Base-by-base conservation (phyloP, 805 yeast species). In the Myxozyma neotropica region DNA sequence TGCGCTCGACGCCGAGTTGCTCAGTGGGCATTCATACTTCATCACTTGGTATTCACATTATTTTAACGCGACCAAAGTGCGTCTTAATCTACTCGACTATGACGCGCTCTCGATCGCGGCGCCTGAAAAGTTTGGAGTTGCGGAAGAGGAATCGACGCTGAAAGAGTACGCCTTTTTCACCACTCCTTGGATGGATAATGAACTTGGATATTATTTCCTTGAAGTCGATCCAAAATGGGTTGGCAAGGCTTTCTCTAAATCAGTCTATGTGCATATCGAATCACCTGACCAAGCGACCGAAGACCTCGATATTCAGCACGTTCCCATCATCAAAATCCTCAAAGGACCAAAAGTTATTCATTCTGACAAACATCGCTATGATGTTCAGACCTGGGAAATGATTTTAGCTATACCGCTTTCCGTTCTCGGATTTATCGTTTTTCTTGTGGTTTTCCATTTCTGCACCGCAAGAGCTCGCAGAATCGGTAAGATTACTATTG, bases 31-130 rank as follows among this genome's bases (percentile, higher is more conserved):
- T 55, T 82, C 88, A 0, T 87, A 88, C 68, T 90, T 91, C 69
- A 73, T 88, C 53, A 85, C 93, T 8, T 90, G 97, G 97, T 90
- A 77, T 73, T 80, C 93, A 1, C 78, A 80, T 50, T 86, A 76
- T 71, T 90, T 89, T 68, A 69, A 69, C 29, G 78, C 80, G 33
- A 23, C 58, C 49, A 80, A 50, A 12, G 66, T 63, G 40, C 57
- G 68, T 10, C 36, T 65, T 19, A 64, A 63, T 45, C 54, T 66
- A 36, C 55, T 69, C 27, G 68, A 63, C 43, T 65, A 63, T 36
- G 66, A 55, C 53, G 47, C 57, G 8, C 57, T 59, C n/a, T 59
- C 67, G 6, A 27, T 63, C 33, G 55, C 65, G 12, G 36, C 66
- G 5, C 54, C 54, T 27, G 66, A 52, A 23, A 53, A 44, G 27